Evolutionary conservation across 2,329 filamentous ascomycete genomes (phyloP), one percentile per base, ranked within the genome.

Genomic region (Botryotinia calthae): DNA sequence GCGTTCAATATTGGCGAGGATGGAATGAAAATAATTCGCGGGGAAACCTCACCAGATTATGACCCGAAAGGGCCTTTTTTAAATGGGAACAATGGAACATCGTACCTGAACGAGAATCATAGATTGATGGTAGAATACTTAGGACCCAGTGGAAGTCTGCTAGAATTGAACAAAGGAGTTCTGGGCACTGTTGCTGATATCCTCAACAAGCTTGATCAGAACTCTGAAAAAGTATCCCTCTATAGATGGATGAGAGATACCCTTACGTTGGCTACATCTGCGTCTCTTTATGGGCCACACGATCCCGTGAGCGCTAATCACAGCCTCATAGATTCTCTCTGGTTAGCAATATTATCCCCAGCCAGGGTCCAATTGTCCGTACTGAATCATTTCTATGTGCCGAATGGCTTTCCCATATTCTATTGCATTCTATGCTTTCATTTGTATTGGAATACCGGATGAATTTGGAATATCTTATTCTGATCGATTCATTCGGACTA

Each of bases 281-380:
- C 80, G 37, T 82, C 83, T 4, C 78, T 87, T n/a, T 87, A 84
- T 72, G 85, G 86, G 1, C 81, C 83, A 1, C 72, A 82, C 0
- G 85, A 86, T 75, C 84, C 84, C 0, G 81, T 86, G 46, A 79
- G 76, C 18, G 69, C 76, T 2, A 76, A 85, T 28, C 78, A 80
- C 2, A 75, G 75, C 4, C 76, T 86, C 9, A 75, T 84, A 22
- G 78, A 84, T 20, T 80, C 80, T n/a, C 80, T 85, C 31, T 83
- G 81, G 83, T 76, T 73, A 25, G 68, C 65, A 58, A 56, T 16
- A 40, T 40, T 18, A n/a, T 62, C 22, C 22, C 59, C 59, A n/a
- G 34, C 25, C 34, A 40, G 22, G 59, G 34, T 62, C 34, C 34
- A 40, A 42, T 62, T n/a, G 12, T 42, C 59, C 34, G 37, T 25